These are phyloP conservation scores for Nicotiana undulata DNA, from an alignment of 257 asterid genomes.

Conservation along the genomic window DNA sequence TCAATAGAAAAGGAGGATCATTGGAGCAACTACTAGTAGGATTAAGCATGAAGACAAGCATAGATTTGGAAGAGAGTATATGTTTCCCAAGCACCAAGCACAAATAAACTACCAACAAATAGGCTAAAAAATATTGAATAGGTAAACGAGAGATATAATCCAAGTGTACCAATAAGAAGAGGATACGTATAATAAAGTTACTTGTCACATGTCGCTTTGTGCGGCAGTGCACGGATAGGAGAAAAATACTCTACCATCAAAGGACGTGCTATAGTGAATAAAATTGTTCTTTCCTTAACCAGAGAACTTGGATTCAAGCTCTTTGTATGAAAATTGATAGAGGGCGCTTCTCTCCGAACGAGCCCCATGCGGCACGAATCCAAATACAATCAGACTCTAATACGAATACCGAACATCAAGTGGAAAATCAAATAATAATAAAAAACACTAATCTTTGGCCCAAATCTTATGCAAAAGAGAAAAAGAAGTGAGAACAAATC, in stretches of 20 bases:
- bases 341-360: too few relatives aligned
- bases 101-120: background rate
- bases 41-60: background rate
- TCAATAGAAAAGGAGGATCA: too few relatives aligned
- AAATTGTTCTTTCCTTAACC: too few relatives aligned
- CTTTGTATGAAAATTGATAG: too few relatives aligned
- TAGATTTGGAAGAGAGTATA: slow-evolving; percentile 8
- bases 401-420: too few relatives aligned
- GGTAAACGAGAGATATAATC: background rate
- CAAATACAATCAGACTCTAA: too few relatives aligned
- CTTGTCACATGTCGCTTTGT: background rate
- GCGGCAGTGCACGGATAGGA: slow-evolving; percentile 12
- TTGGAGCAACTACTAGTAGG: background rate
- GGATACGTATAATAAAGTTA: slow-evolving; percentile 9
- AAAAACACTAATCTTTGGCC: background rate
- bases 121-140: background rate
- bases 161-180: slow-evolving; percentile 23
- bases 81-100: slow-evolving; percentile 35
- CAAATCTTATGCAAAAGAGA: background rate
- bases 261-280: too few relatives aligned
- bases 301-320: too few relatives aligned
- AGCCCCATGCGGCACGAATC: too few relatives aligned
- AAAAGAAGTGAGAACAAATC: background rate
- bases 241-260: background rate
- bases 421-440: too few relatives aligned